Evolutionary conservation across 1,139 yeast genomes (phyloP), one percentile per base, ranked within the genome.

Genomic region (Meyerozyma carpophila): DNA sequence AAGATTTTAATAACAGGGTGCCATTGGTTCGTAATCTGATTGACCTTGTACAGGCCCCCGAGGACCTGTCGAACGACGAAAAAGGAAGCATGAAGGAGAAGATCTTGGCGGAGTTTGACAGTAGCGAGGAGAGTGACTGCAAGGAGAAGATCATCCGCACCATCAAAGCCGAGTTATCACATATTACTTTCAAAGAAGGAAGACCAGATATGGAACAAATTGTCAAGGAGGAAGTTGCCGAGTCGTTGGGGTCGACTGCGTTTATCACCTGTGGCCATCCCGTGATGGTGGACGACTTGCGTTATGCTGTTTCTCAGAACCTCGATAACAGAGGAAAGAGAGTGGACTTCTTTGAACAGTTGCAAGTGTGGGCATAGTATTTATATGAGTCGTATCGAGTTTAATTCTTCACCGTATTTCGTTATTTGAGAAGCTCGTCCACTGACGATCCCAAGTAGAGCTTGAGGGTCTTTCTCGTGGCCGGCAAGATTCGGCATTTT

Each of bases 401-500:
- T 32, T 58, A 16, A 21, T 21, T 21, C 24, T 21, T 5, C 24
- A 21, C 24, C 2, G 18, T 16, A 16, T 21, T 21, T 21, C 8
- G 24, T 8, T 21, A 57, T 14, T 66, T 59, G 50, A 79, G 77
- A 70, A 79, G 72, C 18, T 67, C 66, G 53, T 82, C 86, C 3
- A 82, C 79, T 2, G 87, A 79, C 2, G 79, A 68, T 1, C 93
- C 93, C 46, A 83, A 68, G 55, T 84, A 84, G 3, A 84, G 61
- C 48, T 66, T 72, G 43, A 84, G 60, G 29, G 84, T 86, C 37
- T 73, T 71, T 47, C 79, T 74, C 0, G 91, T 84, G 5, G 87
- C 83, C 1, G 91, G 91, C 31, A 84, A 60, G 8, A 84, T 59
- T 52, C 79, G 80, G 57, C 87, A 81, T 51, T 74, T 79, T 3